A percentile compares a stretch with the other conserved stretches of the same genome.
Evolutionary conservation across 495 filamentous ascomycete species (phyloP).

Genomic region (Xanthoparmelia taractica): DNA sequence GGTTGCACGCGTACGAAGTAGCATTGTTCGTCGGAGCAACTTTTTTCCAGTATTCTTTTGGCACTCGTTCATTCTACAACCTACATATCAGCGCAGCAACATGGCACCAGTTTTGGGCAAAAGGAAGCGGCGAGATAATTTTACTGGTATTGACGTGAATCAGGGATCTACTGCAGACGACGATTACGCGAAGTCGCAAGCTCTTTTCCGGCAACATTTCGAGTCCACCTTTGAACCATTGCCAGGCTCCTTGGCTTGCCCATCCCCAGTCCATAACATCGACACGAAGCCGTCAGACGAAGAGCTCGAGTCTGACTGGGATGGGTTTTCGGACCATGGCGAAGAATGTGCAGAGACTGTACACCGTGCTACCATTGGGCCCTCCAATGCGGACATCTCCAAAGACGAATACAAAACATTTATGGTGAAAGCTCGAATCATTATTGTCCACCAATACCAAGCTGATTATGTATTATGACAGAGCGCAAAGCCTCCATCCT

Average conservation of each 20-base stretch:
- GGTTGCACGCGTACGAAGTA: not conserved
- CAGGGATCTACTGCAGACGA: not conserved
- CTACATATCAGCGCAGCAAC: not conserved
- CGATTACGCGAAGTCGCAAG: conserved; percentile 34
- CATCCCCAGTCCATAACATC: conserved; percentile 4
- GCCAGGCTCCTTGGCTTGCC: conserved; percentile 28
- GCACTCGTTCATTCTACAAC: not conserved
- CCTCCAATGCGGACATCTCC: conserved; percentile 39
- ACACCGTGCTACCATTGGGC: conserved; percentile 46
- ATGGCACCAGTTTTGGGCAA: conserved; percentile 31
- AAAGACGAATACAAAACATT: conserved; percentile 71
- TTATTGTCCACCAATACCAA: not conserved
- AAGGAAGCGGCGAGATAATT: conserved; percentile 30
- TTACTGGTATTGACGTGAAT: not conserved
- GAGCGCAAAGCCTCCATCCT: conserved; percentile 46
- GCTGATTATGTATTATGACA: conserved; percentile 17
- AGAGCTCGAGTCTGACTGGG: conserved; percentile 50
- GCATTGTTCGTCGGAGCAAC: not conserved
- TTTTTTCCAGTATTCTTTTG: not conserved
- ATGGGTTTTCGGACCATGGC: conserved; percentile 50
- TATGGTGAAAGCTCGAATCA: conserved; percentile 47
- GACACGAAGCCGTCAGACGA: conserved; percentile 22
- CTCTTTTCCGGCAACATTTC: conserved; percentile 71
- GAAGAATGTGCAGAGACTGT: conserved; percentile 52
- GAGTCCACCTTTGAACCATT: conserved; percentile 80